Evolutionary conservation across 208 protist genomes (phyloP).

Genomic region (Porcisia deanei): DNA sequence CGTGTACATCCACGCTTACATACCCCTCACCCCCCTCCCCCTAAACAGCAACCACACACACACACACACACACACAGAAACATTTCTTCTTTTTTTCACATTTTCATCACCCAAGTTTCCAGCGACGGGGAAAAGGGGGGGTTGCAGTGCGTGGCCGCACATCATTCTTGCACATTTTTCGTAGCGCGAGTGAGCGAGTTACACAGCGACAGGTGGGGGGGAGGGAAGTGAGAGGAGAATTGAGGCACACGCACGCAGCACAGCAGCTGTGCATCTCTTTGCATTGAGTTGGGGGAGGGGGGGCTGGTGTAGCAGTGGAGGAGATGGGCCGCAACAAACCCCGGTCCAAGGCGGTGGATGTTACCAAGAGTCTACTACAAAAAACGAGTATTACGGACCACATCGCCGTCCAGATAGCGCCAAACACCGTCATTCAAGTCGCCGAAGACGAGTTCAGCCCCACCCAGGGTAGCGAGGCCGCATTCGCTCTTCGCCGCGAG

Average conservation of each 20-base stretch:
- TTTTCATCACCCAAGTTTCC: too few species aligned
- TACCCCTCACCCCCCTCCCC: background rate
- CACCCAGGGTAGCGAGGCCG: slow-evolving; percentile 75
- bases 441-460: slow-evolving; percentile 77
- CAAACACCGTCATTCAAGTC: slow-evolving; percentile 40
- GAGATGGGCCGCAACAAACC: slow-evolving; percentile 35
- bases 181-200: too few species aligned
- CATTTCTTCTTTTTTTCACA: background rate
- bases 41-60: background rate
- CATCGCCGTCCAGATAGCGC: slow-evolving; percentile 61
- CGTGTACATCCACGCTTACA: background rate
- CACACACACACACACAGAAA: slow-evolving; percentile 1
- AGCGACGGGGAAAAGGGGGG: too few species aligned
- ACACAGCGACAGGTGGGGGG: too few species aligned
- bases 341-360: slow-evolving; percentile 69
- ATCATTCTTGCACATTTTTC: too few species aligned
- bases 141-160: too few species aligned
- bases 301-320: background rate
- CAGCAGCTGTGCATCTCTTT: too few species aligned
- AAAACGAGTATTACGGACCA: slow-evolving; percentile 50
- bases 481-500: slow-evolving; percentile 65
- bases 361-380: slow-evolving; percentile 76
- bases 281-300: too few species aligned
- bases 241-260: too few species aligned
- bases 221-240: too few species aligned